A percentile compares a stretch with the other conserved stretches of the same genome.
Conservation (phyloP, 2,329 filamentous ascomycete genomes). For the Epichloe gansuensis region DNA sequence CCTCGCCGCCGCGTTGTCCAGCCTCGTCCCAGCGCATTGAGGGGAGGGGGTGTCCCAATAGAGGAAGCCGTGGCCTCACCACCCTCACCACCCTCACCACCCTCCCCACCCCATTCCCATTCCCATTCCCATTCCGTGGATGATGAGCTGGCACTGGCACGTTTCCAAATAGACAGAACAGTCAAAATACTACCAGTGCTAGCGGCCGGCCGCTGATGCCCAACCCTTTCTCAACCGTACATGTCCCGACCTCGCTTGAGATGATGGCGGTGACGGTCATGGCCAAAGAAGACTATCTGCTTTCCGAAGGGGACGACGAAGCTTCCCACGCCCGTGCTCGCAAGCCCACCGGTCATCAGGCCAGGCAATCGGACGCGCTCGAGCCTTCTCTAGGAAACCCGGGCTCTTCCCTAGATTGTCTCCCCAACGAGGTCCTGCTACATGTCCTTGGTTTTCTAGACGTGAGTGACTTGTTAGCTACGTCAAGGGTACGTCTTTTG, state of each 20-base stretch:
- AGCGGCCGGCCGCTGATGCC: neutral
- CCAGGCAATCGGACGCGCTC: neutral
- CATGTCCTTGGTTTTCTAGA: constrained; percentile 45
- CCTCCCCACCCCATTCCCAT: no score
- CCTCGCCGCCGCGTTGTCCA: neutral
- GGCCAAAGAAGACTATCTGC: neutral
- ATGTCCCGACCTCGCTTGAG: neutral
- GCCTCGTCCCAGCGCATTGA: neutral
- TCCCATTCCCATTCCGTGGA: neutral
- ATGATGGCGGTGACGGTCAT: neutral
- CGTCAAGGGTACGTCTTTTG: constrained; percentile 38
- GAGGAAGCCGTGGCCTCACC: neutral
- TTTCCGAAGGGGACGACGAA: neutral
- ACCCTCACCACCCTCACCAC: neutral
- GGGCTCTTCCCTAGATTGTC: constrained; percentile 22
- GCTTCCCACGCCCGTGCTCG: neutral
- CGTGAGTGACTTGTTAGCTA: constrained; percentile 42
- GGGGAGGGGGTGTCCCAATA: neutral
- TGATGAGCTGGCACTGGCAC: constrained; percentile 2
- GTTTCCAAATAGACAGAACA: neutral
- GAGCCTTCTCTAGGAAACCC: neutral
- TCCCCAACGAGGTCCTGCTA: constrained; percentile 46
- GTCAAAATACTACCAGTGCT: neutral
- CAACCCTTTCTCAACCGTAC: neutral
- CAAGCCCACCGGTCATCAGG: neutral